Conservation (phyloP, 345 rosid species). For the Camelina hispida region DNA sequence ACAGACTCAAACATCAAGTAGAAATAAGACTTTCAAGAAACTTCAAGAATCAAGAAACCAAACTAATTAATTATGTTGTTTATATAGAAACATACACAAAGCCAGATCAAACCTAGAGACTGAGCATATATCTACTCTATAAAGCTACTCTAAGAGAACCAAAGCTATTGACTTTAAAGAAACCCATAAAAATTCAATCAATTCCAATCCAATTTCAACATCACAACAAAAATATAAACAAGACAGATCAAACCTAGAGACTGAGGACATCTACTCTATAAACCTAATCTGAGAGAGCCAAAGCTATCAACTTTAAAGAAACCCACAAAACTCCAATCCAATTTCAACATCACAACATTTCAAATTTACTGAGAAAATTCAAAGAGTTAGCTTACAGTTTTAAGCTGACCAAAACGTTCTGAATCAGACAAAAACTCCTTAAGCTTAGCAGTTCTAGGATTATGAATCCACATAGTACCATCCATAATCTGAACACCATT, state of each 20-base stretch:
- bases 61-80: background rate
- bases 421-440: constrained; percentile 59
- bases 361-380: background rate
- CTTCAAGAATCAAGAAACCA: background rate
- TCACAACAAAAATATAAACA: background rate
- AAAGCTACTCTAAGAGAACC: constrained; percentile 10
- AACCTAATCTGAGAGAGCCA: constrained; percentile 1
- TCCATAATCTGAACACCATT: constrained; percentile 93
- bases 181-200: background rate
- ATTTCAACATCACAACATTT: background rate
- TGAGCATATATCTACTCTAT: background rate
- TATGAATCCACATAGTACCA: constrained; percentile 95
- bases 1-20: constrained; percentile 26
- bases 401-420: constrained; percentile 74
- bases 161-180: background rate
- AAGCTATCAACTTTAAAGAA: constrained; percentile 10
- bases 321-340: constrained; percentile 2
- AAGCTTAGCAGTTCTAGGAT: constrained; percentile 76
- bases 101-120: background rate
- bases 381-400: constrained; percentile 46
- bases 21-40: background rate
- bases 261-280: constrained; percentile 6
- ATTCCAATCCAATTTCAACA: constrained; percentile 1
- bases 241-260: background rate
- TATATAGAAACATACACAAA: background rate